Base-by-base conservation (phyloP, 2,329 filamentous ascomycete species). In the Ceratocystis alfenasii region DNA sequence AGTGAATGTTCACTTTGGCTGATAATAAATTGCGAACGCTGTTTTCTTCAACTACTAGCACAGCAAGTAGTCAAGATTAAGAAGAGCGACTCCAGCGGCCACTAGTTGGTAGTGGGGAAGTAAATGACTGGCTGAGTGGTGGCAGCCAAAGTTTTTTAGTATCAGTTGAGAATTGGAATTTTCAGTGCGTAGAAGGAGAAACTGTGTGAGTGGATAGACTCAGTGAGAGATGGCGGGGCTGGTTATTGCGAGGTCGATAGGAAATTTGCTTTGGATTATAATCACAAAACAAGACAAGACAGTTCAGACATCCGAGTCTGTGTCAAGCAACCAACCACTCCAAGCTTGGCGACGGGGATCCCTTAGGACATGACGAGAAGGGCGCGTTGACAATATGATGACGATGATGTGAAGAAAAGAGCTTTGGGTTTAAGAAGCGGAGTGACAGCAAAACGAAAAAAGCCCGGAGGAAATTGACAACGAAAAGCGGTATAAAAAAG, bases 311-410 rank as follows among this genome's bases (percentile, higher is more conserved):
- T 33, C n/a, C 30, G 33, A 15, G 55, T 59, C 55, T 30, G 55
- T 36, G 55, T 59, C 55, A 59, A 59, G 55, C 55, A 59, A 36
- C 28, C 55, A 36, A 59, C 55, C 55, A 59, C 55, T 59, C 55
- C 55, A 59, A 59, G 30, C 28, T 59, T 59, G 55, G 55, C 55
- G 55, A 59, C 30, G 55, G 55, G 17, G 55, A 36, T 30, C n/a
- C 30, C 55, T 59, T 59, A 59, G 55, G 55, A 59, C 55, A 59
- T 59, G 55, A 20, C 55, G 55, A 59, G 55, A 59, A 59, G 25
- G 28, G 33, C 17, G 15, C 12, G 28, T 41, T 41, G 36, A 15
- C 36, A 15, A 59, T 59, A 59, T 10, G 25, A n/a, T 36, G 7
- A 30, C 1, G 25, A 25, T 25, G 28, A 36, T 7, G 25, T 36